Conservation (phyloP, 2,329 filamentous ascomycete genomes). For the Ustulina deusta region DNA sequence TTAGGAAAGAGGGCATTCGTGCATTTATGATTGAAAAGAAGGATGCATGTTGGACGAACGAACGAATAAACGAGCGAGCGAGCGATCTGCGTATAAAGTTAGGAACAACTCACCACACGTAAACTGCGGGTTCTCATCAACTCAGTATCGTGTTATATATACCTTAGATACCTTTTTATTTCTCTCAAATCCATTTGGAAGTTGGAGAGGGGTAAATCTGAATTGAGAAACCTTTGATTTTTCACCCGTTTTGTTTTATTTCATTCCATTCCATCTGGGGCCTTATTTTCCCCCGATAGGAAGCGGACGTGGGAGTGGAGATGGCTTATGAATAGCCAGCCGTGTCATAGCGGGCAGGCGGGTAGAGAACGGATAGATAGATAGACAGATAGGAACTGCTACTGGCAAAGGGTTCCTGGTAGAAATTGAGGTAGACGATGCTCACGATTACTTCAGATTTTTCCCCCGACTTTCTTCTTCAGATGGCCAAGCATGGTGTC, state of each 20-base stretch:
- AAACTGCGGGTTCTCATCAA: slow-evolving; percentile 5
- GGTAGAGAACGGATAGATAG: not conserved
- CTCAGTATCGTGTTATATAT: slow-evolving; percentile 26
- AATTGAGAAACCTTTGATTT: slow-evolving; percentile 1
- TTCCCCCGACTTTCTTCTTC: too few relatives aligned
- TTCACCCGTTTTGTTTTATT: not conserved
- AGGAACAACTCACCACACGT: not conserved
- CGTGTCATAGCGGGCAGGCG: not conserved
- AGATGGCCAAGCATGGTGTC: too few relatives aligned
- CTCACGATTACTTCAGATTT: too few relatives aligned
- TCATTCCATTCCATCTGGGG: not conserved
- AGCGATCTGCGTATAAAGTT: slow-evolving; percentile 12
- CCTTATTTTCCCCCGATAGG: not conserved
- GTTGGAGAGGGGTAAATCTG: not conserved
- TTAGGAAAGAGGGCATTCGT: not conserved
- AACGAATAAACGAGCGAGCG: slow-evolving; percentile 11
- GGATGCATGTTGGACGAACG: slow-evolving; percentile 3
- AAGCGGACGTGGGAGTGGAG: not conserved
- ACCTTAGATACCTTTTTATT: slow-evolving; percentile 32
- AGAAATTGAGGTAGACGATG: not conserved
- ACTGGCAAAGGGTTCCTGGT: too few relatives aligned
- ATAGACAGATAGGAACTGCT: too few relatives aligned
- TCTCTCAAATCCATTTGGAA: slow-evolving; percentile 11
- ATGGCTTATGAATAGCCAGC: not conserved
- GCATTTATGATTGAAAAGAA: slow-evolving; percentile 19